These are phyloP conservation scores for Septoria linicola DNA, from an alignment of 2,329 filamentous ascomycete species.

Conservation along the genomic window DNA sequence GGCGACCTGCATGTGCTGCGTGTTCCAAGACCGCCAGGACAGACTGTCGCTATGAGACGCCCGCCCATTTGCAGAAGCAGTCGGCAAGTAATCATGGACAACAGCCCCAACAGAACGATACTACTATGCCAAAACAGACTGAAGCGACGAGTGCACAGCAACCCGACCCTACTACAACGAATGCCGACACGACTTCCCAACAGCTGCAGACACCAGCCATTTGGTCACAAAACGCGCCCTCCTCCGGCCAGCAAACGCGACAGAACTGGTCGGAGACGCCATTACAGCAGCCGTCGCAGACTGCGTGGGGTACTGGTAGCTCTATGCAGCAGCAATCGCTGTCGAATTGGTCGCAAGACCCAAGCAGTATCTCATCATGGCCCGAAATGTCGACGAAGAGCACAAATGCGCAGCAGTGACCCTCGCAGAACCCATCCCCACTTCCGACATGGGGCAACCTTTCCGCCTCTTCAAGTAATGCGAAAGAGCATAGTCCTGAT, in stretches of 20 bases:
- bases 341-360: slow-evolving; percentile 6
- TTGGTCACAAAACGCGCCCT: not conserved
- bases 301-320: not conserved
- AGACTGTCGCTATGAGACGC: slow-evolving; percentile 20
- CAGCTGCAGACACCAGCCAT: not conserved
- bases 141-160: not conserved
- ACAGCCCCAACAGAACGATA: not conserved
- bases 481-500: slow-evolving; percentile 27
- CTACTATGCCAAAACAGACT: not conserved
- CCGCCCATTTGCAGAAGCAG: not conserved
- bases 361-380: not conserved
- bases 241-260: not conserved
- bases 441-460: slow-evolving; percentile 18
- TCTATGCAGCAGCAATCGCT: not conserved
- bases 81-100: not conserved
- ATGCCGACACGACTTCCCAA: not conserved
- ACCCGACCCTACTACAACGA: not conserved
- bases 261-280: not conserved
- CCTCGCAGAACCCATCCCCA: slow-evolving; percentile 6
- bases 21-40: slow-evolving; percentile 14
- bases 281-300: not conserved
- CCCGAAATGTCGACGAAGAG: not conserved
- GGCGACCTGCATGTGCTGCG: slow-evolving; percentile 16
- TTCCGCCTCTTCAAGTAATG: slow-evolving; percentile 8
- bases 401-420: slow-evolving; percentile 1